Base-by-base conservation (phyloP, 73 alveolate genomes). In the Stentor roeselii region DNA sequence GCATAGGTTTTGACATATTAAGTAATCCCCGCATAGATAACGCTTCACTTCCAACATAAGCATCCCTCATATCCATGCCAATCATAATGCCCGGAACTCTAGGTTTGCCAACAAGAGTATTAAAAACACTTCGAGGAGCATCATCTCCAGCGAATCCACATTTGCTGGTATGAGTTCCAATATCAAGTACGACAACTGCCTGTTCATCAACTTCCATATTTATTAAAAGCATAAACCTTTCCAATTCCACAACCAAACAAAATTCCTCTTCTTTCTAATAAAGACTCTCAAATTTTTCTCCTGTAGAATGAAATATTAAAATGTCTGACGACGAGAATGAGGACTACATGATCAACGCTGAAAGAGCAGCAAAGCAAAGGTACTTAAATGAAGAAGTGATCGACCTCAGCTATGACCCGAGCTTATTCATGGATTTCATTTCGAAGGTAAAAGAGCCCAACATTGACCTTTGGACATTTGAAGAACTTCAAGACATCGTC, bases 101-200 rank as follows among this genome's bases (percentile, higher is more conserved):
- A 78, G 98, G 98, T 36, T 90, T 60, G 2, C 96, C 98, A 30
- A 93, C 92, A 38, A 87, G 75, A 4, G 97, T 78, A 4, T 93
- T 94, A 86, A 91, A 91, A 59, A 78, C 82, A 32, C 91, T 88
- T 6, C 96, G 36, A 3, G 96, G 96, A 0, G 86, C 93, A 39
- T 93, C 96, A 75, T 93, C 97, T 30, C 98, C 99, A 30, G 93
- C 83, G 75, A 84, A 89, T 32, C 98, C 99, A 0, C 97, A 96
- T 86, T 96, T 96, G 85, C 94, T 61, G 75, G 78, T 84, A 34
- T 94, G 92, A 77, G 96, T 85, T 31, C 99, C 99, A 35, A 90
- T 88, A 87, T 95, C 99, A 3, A 95, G 82, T 60, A 95, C 90
- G 32, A 94, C 76, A 50, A 98, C 97, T 21, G 90, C 95, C 59